A percentile compares a stretch with the other conserved stretches of the same genome.
Evolutionary conservation across 2,329 filamentous ascomycete genomes (phyloP).

Genomic region (Phialemoniopsis sp.): DNA sequence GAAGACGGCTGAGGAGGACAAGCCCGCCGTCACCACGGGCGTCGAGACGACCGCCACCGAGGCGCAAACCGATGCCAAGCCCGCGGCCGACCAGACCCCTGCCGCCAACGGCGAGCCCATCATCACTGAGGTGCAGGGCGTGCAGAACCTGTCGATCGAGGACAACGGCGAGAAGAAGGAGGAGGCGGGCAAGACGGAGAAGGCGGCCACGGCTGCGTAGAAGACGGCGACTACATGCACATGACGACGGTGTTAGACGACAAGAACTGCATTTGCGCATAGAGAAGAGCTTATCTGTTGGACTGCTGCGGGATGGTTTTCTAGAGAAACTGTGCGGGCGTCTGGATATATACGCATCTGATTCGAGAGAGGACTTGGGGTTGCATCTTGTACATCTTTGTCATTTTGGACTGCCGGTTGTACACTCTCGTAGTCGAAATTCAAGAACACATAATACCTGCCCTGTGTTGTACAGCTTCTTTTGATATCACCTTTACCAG

Average conservation of each 20-base stretch:
- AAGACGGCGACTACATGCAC: constrained; percentile 1
- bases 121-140: constrained; percentile 7
- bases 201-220: constrained; percentile 11
- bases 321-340: too few relatives aligned
- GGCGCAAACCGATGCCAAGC: background rate
- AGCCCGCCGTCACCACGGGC: constrained; percentile 6
- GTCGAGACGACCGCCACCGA: constrained; percentile 3
- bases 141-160: constrained; percentile 16
- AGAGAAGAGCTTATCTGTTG: background rate
- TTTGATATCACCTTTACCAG: background rate
- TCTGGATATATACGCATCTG: too few relatives aligned
- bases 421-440: too few relatives aligned
- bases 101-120: constrained; percentile 3
- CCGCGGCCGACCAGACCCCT: constrained; percentile 1
- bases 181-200: constrained; percentile 13
- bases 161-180: constrained; percentile 7
- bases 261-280: too few relatives aligned
- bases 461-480: constrained; percentile 1
- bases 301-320: too few relatives aligned
- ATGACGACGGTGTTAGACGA: background rate
- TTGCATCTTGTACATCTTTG: too few relatives aligned
- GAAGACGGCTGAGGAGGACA: constrained; percentile 7
- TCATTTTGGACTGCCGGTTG: too few relatives aligned
- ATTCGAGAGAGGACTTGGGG: too few relatives aligned
- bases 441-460: too few relatives aligned